Percentiles rank a stretch among this genome's conserved stretches.
phyloP scores from a whole-genome alignment of 495 filamentous ascomycete genomes.

The Penicillium nucicola region DNA sequence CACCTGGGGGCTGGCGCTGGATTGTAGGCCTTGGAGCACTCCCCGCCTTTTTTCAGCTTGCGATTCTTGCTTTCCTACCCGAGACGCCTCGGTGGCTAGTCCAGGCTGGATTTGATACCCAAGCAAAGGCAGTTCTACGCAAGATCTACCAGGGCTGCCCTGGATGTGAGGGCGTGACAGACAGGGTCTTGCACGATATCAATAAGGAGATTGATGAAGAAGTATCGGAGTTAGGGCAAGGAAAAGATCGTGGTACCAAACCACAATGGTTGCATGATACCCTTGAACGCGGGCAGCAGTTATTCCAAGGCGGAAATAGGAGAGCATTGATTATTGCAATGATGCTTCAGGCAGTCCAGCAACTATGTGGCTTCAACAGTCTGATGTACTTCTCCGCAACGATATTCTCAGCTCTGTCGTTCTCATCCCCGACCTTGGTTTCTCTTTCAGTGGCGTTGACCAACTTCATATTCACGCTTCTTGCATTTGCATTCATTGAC shows the following conservation, averaged over 20 bases:
- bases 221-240: slow-evolving; percentile 40
- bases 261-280: slow-evolving; percentile 28
- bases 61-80: slow-evolving; percentile 65
- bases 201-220: slow-evolving; percentile 69
- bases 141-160: slow-evolving; percentile 59
- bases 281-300: slow-evolving; percentile 46
- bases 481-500: slow-evolving; percentile 78
- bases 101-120: slow-evolving; percentile 55
- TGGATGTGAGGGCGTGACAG: slow-evolving; percentile 43
- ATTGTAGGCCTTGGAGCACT: slow-evolving; percentile 83
- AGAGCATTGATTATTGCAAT: slow-evolving; percentile 81
- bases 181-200: slow-evolving; percentile 59
- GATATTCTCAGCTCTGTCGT: slow-evolving; percentile 78
- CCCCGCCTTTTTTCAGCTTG: slow-evolving; percentile 69
- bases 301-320: slow-evolving; percentile 63
- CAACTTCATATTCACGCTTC: slow-evolving; percentile 77
- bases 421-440: slow-evolving; percentile 75
- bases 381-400: slow-evolving; percentile 96
- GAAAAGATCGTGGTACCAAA: slow-evolving; percentile 12
- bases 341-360: slow-evolving; percentile 83
- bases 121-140: slow-evolving; percentile 60
- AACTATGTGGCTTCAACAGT: slow-evolving; percentile 88
- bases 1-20: slow-evolving; percentile 75
- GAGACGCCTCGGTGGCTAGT: slow-evolving; percentile 88
- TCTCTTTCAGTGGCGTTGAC: slow-evolving; percentile 78